phyloP scores from a whole-genome alignment of 768 basidiomycete genomes.

The Jaapia argillacea region DNA sequence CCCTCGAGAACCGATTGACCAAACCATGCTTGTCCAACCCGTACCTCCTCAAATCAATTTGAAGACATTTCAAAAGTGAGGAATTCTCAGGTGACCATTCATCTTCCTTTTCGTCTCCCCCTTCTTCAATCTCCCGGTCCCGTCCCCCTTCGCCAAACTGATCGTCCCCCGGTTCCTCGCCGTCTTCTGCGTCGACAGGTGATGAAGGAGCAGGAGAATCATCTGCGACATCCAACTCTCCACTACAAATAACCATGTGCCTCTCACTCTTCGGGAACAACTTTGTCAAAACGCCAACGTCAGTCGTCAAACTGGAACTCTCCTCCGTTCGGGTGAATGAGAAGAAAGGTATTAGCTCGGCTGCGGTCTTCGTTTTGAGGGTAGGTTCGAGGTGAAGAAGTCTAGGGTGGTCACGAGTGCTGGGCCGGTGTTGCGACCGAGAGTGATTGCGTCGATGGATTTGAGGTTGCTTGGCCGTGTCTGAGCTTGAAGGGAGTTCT shows the following conservation, averaged over 20 bases:
- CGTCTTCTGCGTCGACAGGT: constrained; percentile 16
- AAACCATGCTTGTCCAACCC: constrained; percentile 74
- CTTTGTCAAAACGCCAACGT: constrained; percentile 53
- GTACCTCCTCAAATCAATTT: constrained; percentile 65
- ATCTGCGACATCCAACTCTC: constrained; percentile 54
- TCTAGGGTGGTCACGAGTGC: too few species aligned
- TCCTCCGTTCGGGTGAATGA: constrained; percentile 71
- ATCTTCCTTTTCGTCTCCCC: constrained; percentile 21
- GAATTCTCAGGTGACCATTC: constrained; percentile 16
- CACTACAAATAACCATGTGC: constrained; percentile 66
- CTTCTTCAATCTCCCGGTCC: constrained; percentile 10
- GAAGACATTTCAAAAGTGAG: constrained; percentile 46
- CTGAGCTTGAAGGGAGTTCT: constrained; percentile 18
- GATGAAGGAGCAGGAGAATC: constrained; percentile 17
- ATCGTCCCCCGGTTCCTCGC: too few species aligned
- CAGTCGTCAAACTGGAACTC: constrained; percentile 69
- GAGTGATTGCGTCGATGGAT: too few species aligned
- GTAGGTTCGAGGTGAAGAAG: neutral
- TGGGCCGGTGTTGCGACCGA: too few species aligned
- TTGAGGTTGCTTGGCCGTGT: too few species aligned
- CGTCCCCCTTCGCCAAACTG: too few species aligned
- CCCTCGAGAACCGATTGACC: constrained; percentile 65
- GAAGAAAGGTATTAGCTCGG: constrained; percentile 59
- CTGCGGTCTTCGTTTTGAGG: neutral
- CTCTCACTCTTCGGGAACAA: constrained; percentile 65